A percentile compares a stretch with the other conserved stretches of the same genome.
Conservation (phyloP, 1,284 basidiomycete genomes). For the Ceratobasidium sp. region DNA sequence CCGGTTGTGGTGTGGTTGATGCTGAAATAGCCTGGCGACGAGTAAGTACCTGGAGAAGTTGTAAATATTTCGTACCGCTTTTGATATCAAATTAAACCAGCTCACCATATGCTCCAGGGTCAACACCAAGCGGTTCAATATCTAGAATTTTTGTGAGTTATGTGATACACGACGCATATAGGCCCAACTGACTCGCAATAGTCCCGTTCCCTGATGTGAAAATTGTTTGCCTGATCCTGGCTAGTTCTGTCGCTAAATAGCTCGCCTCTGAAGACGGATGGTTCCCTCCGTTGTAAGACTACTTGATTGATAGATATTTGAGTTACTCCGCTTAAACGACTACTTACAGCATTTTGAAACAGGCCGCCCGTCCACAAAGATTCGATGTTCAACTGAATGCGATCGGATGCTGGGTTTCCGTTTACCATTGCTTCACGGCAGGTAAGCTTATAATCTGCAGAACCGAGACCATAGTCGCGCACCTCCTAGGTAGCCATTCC, state of each 20-base stretch:
- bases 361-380: constrained; percentile 81
- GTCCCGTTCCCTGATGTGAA: constrained; percentile 72
- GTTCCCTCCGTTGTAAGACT: constrained; percentile 81
- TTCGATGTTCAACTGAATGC: constrained; percentile 77
- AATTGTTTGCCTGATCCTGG: constrained; percentile 67
- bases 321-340: constrained; percentile 22
- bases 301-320: constrained; percentile 36
- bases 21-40: constrained; percentile 73
- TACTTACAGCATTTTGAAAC: constrained; percentile 69
- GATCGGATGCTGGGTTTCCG: constrained; percentile 71
- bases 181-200: constrained; percentile 64
- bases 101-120: constrained; percentile 73
- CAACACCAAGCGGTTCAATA: constrained; percentile 66
- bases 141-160: constrained; percentile 57
- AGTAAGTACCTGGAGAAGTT: constrained; percentile 69
- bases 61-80: neutral
- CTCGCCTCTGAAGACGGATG: constrained; percentile 63
- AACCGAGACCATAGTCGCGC: constrained; percentile 17
- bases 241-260: constrained; percentile 66
- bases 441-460: constrained; percentile 44
- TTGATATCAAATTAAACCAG: constrained; percentile 48
- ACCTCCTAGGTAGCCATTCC: constrained; percentile 81
- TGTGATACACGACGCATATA: no score
- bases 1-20: constrained; percentile 59
- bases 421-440: constrained; percentile 69